Conservation (phyloP, 257 asterid species). For the Nicotiana benthamiana region DNA sequence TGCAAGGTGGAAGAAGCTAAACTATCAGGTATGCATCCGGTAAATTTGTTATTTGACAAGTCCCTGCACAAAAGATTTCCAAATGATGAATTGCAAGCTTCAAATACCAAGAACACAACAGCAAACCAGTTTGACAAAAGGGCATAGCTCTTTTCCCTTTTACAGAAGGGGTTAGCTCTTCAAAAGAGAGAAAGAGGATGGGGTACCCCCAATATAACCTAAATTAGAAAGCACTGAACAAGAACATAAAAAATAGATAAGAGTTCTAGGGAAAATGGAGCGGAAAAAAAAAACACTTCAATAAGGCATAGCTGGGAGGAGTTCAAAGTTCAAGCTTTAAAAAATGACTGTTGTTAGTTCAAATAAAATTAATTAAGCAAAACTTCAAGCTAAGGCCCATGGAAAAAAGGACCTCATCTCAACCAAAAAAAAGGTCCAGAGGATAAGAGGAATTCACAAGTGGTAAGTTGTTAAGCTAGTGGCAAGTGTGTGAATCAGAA, state of each 20-base stretch:
- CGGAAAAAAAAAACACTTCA: background rate
- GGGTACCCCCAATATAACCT: background rate
- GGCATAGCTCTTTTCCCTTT: background rate
- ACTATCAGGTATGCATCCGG: conserved; percentile 75
- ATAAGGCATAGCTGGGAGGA: background rate
- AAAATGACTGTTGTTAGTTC: background rate
- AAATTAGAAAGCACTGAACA: background rate
- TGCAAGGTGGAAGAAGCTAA: conserved; percentile 71
- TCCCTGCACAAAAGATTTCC: conserved; percentile 56
- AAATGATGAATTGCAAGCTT: background rate
- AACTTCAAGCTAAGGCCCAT: background rate
- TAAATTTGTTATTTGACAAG: conserved; percentile 63
- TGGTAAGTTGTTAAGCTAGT: background rate
- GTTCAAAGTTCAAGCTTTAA: background rate
- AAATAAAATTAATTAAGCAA: background rate
- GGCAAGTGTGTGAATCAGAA: background rate
- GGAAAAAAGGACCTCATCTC: background rate
- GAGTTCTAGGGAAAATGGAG: background rate
- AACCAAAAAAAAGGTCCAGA: background rate
- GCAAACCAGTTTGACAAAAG: background rate
- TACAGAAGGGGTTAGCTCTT: background rate
- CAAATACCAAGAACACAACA: background rate
- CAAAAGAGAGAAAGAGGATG: background rate
- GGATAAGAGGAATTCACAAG: background rate
- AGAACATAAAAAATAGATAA: background rate